Evolutionary conservation across 768 basidiomycete species (phyloP), one percentile per base, ranked within the genome.

Genomic region (Podaxis rugospora): DNA sequence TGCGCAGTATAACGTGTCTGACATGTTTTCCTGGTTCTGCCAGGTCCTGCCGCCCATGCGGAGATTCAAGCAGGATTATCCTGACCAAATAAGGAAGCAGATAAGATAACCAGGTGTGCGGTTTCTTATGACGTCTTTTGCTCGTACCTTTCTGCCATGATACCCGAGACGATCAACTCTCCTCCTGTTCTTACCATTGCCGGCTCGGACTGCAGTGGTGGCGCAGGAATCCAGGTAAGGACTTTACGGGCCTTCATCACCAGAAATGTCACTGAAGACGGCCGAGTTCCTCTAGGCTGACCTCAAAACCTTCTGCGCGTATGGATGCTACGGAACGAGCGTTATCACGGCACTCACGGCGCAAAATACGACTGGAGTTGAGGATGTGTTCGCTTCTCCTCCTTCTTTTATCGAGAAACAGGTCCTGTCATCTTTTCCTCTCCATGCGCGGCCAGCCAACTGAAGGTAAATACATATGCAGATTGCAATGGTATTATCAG

Each of bases 301-400:
- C 71, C 76, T 96, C 28, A 93, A 90, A 72, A 89, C 93, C 0
- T 89, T 94, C 65, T 85, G 90, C 4, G 87, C 91, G 0, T 81
- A 87, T 28, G 80, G 79, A 28, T 90, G 90, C 67, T 95, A 92
- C 67, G 94, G 92, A 13, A 79, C 89, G 13, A 90, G 87, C 62
- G 92, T 85, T 6, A 74, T 95, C 55, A 95, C 95, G 0, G 95
- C 92, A 0, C 70, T 96, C 50, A 94, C 92, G 0, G 91, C 94
- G 0, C 95, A 97, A 70, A 97, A 95, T 71, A 95, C 93, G 0
- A 79, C 71, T 2, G 94, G 91, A 2, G 93, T 97, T 0, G 86
- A 92, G 62, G 88, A 75, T 0, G 80, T 96, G 0, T 84, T 90
- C 61, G 78, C 86, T 2, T 70, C 83, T 7, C 87, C 90, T 0